Percentiles rank a stretch among this genome's conserved stretches.
Evolutionary conservation across 2,329 filamentous ascomycete genomes (phyloP).

Genomic region (Bimuria novae-zelandiae): DNA sequence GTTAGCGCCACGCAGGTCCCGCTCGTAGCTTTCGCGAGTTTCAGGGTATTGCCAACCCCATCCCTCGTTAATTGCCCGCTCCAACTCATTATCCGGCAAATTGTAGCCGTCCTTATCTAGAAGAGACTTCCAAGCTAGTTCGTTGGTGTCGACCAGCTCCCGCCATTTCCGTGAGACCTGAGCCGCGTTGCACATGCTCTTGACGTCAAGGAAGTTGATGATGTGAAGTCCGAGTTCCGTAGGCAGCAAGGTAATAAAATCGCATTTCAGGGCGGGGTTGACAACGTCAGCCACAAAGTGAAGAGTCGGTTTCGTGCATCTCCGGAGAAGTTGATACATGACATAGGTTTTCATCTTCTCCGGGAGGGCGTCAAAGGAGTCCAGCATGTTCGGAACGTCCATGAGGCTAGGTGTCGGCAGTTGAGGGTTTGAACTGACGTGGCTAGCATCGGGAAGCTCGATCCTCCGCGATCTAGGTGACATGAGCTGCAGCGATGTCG

Average conservation of each 20-base stretch:
- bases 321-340: conserved; percentile 91
- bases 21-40: conserved; percentile 74
- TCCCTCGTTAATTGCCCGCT: conserved; percentile 83
- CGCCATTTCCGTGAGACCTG: conserved; percentile 96
- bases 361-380: conserved; percentile 89
- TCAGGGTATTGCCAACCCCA: conserved; percentile 97
- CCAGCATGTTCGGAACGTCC: conserved; percentile 84
- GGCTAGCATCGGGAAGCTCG: conserved; percentile 21
- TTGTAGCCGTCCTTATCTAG: conserved; percentile 83
- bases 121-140: conserved; percentile 93
- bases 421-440: conserved; percentile 36
- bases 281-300: conserved; percentile 89
- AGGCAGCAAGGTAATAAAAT: conserved; percentile 84
- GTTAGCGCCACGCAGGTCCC: conserved; percentile 70
- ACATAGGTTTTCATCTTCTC: conserved; percentile 92
- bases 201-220: conserved; percentile 81
- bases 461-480: conserved; percentile 25
- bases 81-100: conserved; percentile 79
- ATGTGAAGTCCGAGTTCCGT: conserved; percentile 87
- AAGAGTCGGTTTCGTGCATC: conserved; percentile 85
- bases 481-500: conserved; percentile 23
- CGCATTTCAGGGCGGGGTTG: conserved; percentile 91
- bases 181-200: conserved; percentile 85
- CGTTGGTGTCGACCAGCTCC: conserved; percentile 85
- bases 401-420: conserved; percentile 57